Conservation (phyloP, 306 rosid species). For the Delonix regia region DNA sequence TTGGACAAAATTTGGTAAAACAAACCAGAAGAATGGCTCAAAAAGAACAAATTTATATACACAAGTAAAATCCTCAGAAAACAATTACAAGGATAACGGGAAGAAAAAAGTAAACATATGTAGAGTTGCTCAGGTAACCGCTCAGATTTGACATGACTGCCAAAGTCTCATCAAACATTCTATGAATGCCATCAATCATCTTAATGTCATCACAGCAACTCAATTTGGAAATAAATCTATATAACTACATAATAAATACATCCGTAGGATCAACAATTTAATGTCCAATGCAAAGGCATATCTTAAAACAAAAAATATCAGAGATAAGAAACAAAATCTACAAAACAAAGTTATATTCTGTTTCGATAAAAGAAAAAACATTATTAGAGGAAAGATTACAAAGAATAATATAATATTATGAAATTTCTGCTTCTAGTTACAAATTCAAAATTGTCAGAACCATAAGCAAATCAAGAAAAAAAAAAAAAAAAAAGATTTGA, state of each 20-base stretch:
- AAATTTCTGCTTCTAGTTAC: neutral
- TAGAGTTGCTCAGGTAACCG: constrained; percentile 54
- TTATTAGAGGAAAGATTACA: neutral
- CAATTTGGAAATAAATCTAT: neutral
- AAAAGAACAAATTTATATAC: neutral
- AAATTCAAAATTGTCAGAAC: neutral
- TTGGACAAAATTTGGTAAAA: neutral
- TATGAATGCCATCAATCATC: constrained; percentile 32
- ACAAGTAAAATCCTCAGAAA: neutral
- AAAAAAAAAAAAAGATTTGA: neutral
- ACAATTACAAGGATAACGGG: neutral
- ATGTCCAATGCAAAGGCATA: neutral
- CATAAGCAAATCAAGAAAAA: neutral
- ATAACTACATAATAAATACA: neutral
- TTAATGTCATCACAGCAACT: constrained; percentile 42
- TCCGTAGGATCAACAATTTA: neutral
- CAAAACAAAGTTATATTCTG: neutral
- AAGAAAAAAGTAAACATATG: neutral
- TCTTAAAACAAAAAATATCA: neutral
- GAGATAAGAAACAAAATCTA: neutral
- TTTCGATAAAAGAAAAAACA: neutral
- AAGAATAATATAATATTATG: neutral
- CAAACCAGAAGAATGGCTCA: neutral
- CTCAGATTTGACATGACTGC: constrained; percentile 50
- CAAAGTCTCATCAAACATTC: constrained; percentile 44